phyloP scores from a whole-genome alignment of 352 stramenopile species.

The Pythium diclinum region DNA sequence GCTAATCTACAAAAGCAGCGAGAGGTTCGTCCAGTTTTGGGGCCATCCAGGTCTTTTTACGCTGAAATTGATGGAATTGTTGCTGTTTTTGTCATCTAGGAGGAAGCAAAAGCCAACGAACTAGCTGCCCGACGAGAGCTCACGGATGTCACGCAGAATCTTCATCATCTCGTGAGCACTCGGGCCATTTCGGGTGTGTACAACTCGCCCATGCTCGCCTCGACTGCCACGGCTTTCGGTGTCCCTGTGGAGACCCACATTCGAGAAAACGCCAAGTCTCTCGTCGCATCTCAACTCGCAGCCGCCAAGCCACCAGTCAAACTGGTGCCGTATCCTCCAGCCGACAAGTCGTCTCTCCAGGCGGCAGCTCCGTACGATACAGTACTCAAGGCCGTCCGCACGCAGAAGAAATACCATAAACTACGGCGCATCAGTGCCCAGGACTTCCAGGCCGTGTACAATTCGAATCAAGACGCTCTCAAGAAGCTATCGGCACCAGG shows the following conservation, averaged over 20 bases:
- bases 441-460: constrained; percentile 52
- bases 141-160: constrained; percentile 47
- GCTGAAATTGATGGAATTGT: background rate
- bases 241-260: constrained; percentile 65
- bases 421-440: constrained; percentile 36
- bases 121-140: constrained; percentile 43
- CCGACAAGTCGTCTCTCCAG: constrained; percentile 53
- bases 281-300: constrained; percentile 36
- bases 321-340: constrained; percentile 50
- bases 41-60: no score
- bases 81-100: constrained; percentile 8
- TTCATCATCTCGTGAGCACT: constrained; percentile 66
- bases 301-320: constrained; percentile 33
- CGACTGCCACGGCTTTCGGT: constrained; percentile 45
- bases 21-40: constrained; percentile 18
- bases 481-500: constrained; percentile 40
- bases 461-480: constrained; percentile 38
- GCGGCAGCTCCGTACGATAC: constrained; percentile 39
- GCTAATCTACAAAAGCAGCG: constrained; percentile 45
- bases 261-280: constrained; percentile 41
- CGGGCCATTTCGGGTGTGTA: constrained; percentile 53
- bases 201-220: constrained; percentile 45
- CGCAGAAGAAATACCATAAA: constrained; percentile 67
- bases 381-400: constrained; percentile 40
- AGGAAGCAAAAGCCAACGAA: constrained; percentile 36